Percentiles rank a stretch among this genome's conserved stretches.
These are phyloP conservation scores for Sarcodon aspratus DNA, from an alignment of 768 basidiomycete genomes.

Conservation along the genomic window DNA sequence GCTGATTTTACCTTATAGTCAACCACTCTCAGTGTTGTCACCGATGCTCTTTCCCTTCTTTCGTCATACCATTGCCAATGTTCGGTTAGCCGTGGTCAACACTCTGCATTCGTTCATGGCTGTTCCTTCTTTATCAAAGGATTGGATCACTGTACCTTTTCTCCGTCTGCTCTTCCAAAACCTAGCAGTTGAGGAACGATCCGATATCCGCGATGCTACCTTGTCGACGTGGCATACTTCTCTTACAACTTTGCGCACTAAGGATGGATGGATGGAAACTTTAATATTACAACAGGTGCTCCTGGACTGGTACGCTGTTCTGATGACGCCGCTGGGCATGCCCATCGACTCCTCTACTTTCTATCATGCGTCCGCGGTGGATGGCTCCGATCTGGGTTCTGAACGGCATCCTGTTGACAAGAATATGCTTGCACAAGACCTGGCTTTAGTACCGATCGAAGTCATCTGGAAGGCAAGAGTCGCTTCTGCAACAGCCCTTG, in stretches of 20 bases:
- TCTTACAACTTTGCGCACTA: slow-evolving; percentile 38
- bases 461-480: slow-evolving; percentile 70
- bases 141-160: slow-evolving; percentile 74
- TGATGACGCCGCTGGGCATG: slow-evolving; percentile 85
- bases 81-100: slow-evolving; percentile 86
- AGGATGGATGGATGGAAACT: slow-evolving; percentile 36
- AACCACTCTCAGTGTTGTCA: slow-evolving; percentile 72
- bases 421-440: slow-evolving; percentile 85
- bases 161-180: slow-evolving; percentile 88
- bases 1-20: slow-evolving; percentile 26
- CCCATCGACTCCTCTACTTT: slow-evolving; percentile 63
- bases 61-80: slow-evolving; percentile 90
- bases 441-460: slow-evolving; percentile 70
- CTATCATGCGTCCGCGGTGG: slow-evolving; percentile 42
- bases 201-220: slow-evolving; percentile 70
- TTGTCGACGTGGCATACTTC: slow-evolving; percentile 66
- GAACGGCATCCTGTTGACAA: slow-evolving; percentile 94
- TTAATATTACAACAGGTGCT: slow-evolving; percentile 47
- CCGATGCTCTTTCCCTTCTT: slow-evolving; percentile 92
- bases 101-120: slow-evolving; percentile 82
- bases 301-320: slow-evolving; percentile 75
- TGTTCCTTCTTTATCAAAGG: slow-evolving; percentile 57
- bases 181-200: slow-evolving; percentile 81
- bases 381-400: slow-evolving; percentile 29
- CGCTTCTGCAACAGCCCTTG: slow-evolving; percentile 67